Evolutionary conservation across 495 filamentous ascomycete genomes (phyloP).

Genomic region (Aspergillus panamensis): DNA sequence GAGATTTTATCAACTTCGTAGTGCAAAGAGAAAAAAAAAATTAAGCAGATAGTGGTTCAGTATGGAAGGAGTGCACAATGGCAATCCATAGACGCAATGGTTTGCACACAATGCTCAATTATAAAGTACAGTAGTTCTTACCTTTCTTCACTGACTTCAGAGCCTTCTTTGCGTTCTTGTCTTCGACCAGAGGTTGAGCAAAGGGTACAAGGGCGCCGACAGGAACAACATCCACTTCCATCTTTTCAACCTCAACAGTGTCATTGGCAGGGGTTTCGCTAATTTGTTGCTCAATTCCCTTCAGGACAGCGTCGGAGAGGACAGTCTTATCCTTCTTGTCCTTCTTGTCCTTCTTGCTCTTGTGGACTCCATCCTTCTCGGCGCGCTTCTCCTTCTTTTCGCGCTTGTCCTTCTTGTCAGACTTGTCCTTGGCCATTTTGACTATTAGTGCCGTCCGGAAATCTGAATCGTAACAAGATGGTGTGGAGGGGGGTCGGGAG

Average conservation of each 20-base stretch:
- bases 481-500: slow-evolving; percentile 18
- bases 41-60: too few species aligned
- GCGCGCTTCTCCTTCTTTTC: slow-evolving; percentile 80
- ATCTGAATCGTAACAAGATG: slow-evolving; percentile 18
- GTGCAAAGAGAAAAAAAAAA: too few species aligned
- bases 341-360: slow-evolving; percentile 61
- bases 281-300: slow-evolving; percentile 49
- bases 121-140: slow-evolving; percentile 38
- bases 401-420: slow-evolving; percentile 68
- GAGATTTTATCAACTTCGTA: neutral
- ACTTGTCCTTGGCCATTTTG: slow-evolving; percentile 54
- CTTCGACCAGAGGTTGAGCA: slow-evolving; percentile 82
- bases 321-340: slow-evolving; percentile 68
- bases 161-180: slow-evolving; percentile 90
- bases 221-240: slow-evolving; percentile 49
- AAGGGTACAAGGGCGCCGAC: slow-evolving; percentile 86
- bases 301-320: slow-evolving; percentile 54
- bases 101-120: too few species aligned
- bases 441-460: slow-evolving; percentile 18
- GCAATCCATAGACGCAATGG: too few species aligned
- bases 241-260: slow-evolving; percentile 45
- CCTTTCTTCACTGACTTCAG: slow-evolving; percentile 92
- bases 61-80: too few species aligned
- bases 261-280: slow-evolving; percentile 32
- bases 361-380: slow-evolving; percentile 71